These are phyloP conservation scores for Vitis riparia DNA, from an alignment of 164 flowering plant genomes.

Conservation along the genomic window DNA sequence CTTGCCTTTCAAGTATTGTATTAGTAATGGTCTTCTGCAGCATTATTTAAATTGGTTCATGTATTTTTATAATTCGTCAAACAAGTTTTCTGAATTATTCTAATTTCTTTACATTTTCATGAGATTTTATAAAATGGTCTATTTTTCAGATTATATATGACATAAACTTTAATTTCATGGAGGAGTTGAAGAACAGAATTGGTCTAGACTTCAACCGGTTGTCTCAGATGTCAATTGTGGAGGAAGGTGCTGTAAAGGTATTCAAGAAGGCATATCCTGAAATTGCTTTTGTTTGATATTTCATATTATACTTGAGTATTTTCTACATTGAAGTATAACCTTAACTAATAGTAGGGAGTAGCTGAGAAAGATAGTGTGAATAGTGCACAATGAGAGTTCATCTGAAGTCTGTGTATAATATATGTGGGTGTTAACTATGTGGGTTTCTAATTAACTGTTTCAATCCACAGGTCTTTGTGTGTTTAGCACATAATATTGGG, in stretches of 20 bases:
- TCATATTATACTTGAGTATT: not conserved
- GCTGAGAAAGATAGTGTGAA: too few relatives aligned
- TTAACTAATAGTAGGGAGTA: too few relatives aligned
- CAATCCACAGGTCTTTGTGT: too few relatives aligned
- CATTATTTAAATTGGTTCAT: not conserved
- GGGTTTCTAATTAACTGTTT: too few relatives aligned
- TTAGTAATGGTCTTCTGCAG: not conserved
- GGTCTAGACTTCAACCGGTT: conserved; percentile 48
- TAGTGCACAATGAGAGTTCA: too few relatives aligned
- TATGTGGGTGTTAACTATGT: too few relatives aligned
- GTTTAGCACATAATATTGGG: too few relatives aligned
- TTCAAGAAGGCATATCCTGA: not conserved
- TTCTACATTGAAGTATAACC: too few relatives aligned
- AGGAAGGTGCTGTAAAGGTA: conserved; percentile 70
- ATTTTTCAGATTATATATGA: conserved; percentile 55
- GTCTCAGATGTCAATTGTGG: conserved; percentile 61
- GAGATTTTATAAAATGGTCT: not conserved
- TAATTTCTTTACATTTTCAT: not conserved
- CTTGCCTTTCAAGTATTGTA: not conserved
- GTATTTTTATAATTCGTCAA: not conserved
- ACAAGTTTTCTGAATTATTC: not conserved
- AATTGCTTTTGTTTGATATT: not conserved
- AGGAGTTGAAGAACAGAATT: conserved; percentile 49
- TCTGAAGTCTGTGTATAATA: too few relatives aligned
- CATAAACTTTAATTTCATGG: conserved; percentile 49